Conservation (phyloP, 1,139 yeast genomes). For the Taiozyma sp. region DNA sequence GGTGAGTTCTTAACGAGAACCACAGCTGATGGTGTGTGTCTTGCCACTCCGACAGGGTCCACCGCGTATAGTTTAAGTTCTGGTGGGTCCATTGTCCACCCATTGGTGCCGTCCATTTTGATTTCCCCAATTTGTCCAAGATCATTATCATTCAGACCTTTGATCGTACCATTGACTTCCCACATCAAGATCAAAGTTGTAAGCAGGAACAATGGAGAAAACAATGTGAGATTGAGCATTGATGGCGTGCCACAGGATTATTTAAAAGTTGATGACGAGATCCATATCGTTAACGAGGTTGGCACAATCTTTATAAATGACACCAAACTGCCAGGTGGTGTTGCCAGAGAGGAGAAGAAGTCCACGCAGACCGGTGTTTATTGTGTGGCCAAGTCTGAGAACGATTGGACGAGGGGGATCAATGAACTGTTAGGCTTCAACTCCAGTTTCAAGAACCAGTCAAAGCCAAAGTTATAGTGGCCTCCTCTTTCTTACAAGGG, state of each 20-base stretch:
- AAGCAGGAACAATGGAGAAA: slow-evolving; percentile 29
- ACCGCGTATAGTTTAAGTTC: slow-evolving; percentile 88
- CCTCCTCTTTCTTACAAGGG: no score
- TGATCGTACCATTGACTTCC: slow-evolving; percentile 69
- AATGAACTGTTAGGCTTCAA: slow-evolving; percentile 87
- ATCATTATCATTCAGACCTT: slow-evolving; percentile 80
- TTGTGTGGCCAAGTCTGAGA: slow-evolving; percentile 77
- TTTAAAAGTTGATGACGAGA: slow-evolving; percentile 70
- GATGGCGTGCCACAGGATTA: slow-evolving; percentile 78
- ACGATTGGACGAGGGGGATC: slow-evolving; percentile 89
- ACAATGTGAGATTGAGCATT: slow-evolving; percentile 52
- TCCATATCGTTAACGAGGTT: slow-evolving; percentile 59
- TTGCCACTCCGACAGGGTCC: slow-evolving; percentile 91
- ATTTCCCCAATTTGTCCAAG: slow-evolving; percentile 90
- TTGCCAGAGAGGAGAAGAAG: slow-evolving; percentile 9
- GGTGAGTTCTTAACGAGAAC: slow-evolving; percentile 82
- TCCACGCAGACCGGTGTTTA: slow-evolving; percentile 58
- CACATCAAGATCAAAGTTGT: slow-evolving; percentile 62
- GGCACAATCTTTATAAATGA: slow-evolving; percentile 49
- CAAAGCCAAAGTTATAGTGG: background rate
- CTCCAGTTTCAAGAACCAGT: slow-evolving; percentile 55
- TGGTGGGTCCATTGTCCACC: slow-evolving; percentile 92
- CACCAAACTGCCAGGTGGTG: slow-evolving; percentile 31
- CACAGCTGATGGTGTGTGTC: slow-evolving; percentile 83
- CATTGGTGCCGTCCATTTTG: slow-evolving; percentile 75